These are phyloP conservation scores for Cercospora sesami DNA, from an alignment of 2,329 filamentous ascomycete species.

Conservation along the genomic window DNA sequence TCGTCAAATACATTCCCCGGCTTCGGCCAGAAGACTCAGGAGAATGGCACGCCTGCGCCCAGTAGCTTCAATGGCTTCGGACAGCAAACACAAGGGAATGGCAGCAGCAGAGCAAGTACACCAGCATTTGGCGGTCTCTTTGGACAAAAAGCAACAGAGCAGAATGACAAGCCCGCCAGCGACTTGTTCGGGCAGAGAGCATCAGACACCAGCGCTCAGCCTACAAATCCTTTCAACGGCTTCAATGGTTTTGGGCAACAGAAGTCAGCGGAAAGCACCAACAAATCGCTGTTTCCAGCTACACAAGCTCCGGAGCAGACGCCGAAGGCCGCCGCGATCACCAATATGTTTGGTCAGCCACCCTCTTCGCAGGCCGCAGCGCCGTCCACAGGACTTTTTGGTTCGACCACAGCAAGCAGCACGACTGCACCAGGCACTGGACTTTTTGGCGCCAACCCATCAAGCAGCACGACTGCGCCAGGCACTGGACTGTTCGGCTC, in stretches of 20 bases:
- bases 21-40: slow-evolving; percentile 23
- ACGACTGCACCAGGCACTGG: slow-evolving; percentile 11
- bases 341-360: slow-evolving; percentile 18
- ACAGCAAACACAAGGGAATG: slow-evolving; percentile 14
- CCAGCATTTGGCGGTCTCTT: slow-evolving; percentile 17
- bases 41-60: slow-evolving; percentile 15
- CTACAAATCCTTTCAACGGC: background rate
- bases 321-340: slow-evolving; percentile 6
- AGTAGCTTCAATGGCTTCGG: slow-evolving; percentile 13
- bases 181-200: slow-evolving; percentile 7
- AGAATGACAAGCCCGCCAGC: slow-evolving; percentile 9
- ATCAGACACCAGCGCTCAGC: slow-evolving; percentile 9
- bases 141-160: slow-evolving; percentile 18
- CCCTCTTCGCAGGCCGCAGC: slow-evolving; percentile 15
- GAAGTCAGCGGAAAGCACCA: slow-evolving; percentile 13
- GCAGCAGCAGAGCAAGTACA: slow-evolving; percentile 17
- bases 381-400: slow-evolving; percentile 8
- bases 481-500: slow-evolving; percentile 12
- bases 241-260: slow-evolving; percentile 15
- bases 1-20: slow-evolving; percentile 13
- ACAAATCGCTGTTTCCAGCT: slow-evolving; percentile 15
- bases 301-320: slow-evolving; percentile 9
- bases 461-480: slow-evolving; percentile 11
- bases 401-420: slow-evolving; percentile 4
- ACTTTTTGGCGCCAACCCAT: slow-evolving; percentile 10